A percentile compares a stretch with the other conserved stretches of the same genome.
These are phyloP conservation scores for Aspergillus coremiiformis DNA, from an alignment of 495 filamentous ascomycete species.

Conservation along the genomic window DNA sequence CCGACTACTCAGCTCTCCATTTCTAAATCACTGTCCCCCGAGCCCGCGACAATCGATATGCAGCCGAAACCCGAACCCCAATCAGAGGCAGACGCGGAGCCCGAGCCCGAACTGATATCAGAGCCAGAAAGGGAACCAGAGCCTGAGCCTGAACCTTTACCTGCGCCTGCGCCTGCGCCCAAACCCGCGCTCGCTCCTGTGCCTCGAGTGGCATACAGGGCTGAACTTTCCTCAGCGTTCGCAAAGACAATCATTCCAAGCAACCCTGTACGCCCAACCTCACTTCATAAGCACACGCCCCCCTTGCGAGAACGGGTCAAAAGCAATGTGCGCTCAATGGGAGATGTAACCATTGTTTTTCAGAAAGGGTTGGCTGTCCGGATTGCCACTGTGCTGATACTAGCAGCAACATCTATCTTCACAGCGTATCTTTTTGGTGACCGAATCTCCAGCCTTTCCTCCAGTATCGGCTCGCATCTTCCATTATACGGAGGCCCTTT, in stretches of 20 bases:
- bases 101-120: slow-evolving; percentile 4
- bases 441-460: neutral
- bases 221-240: slow-evolving; percentile 13
- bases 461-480: slow-evolving; percentile 8
- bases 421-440: slow-evolving; percentile 3
- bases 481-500: slow-evolving; percentile 4
- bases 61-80: neutral
- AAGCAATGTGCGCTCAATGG: neutral
- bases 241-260: slow-evolving; percentile 25
- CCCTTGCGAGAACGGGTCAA: neutral
- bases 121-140: neutral
- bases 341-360: neutral
- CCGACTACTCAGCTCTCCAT: neutral
- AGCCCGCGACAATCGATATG: neutral
- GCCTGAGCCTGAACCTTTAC: slow-evolving; percentile 1
- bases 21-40: neutral
- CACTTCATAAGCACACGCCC: neutral
- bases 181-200: neutral
- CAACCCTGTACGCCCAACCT: neutral
- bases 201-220: neutral
- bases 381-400: neutral
- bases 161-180: slow-evolving; percentile 1
- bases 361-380: neutral
- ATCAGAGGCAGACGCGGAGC: neutral
- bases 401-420: slow-evolving; percentile 6